Base-by-base conservation (phyloP, 1,139 yeast genomes). In the Blastobotrys illinoisensis region DNA sequence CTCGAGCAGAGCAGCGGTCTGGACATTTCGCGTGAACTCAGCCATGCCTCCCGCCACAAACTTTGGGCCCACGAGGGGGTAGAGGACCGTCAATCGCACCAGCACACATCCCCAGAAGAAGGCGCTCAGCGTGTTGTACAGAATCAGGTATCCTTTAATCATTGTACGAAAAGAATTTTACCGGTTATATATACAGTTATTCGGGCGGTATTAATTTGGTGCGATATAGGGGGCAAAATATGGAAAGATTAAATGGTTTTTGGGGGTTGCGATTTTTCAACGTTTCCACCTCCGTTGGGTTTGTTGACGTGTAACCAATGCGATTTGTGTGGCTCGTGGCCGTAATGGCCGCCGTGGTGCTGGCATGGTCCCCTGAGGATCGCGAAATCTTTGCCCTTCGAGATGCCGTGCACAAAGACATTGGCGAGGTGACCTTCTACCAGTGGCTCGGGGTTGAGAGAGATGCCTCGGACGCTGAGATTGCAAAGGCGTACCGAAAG, bases 1-100 rank as follows among this genome's bases (percentile, higher is more conserved):
- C 69, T 93, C 99, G 50, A 88, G 77, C 1, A 89, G 62, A 0
- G 99, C 98, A 57, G 84, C 74, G n/a, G 89, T 79, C 73, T 93
- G 99, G 51, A 93, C 83, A 52, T 75, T 71, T 2, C 86, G 83
- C 53, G 88, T 79, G 64, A 84, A 73, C 40, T 75, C 74, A 49
- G 79, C 78, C 14, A 96, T 80, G 55, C 81, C 78, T 11, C 77
- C 79, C 60, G 84, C 88, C 3, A 78, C 75, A 40, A 72, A 67
- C 44, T 79, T 62, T 9, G 83, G 76, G 53, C 81, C 81, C 2
- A 76, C 69, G 14, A 79, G 62, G 3, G 74, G 71, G 49, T 58
- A 64, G 32, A 74, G 66, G 18, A 74, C 58, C 13, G 62, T 48
- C 32, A 73, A 63, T 2, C 79, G 67, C 52, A 69, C 67, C 24